Base-by-base conservation (phyloP, 1,284 basidiomycete species). In the Exsudoporus floridanus region DNA sequence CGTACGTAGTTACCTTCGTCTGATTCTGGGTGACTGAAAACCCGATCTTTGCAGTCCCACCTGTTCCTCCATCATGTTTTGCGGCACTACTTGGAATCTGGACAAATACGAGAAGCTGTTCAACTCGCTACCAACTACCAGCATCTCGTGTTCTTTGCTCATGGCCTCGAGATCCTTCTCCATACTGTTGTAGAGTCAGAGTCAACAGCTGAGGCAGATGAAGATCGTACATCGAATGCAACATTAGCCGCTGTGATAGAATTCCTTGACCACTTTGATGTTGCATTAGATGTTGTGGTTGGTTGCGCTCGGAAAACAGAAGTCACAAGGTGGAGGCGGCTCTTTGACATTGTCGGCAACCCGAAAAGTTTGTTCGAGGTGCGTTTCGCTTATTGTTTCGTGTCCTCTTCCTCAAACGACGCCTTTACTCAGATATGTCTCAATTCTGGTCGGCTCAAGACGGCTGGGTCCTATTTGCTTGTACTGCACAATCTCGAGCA, bases 301-400 rank as follows among this genome's bases (percentile, higher is more conserved):
- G 88, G 91, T 7, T 98, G 96, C 65, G 97, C 97, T 8, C 80
- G 97, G 44, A 99, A 99, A 75, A 99, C 94, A 4, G 97, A 99
- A 71, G 84, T 96, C 63, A 88, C 91, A 7, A 76, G 91, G 42
- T 99, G 97, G 97, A 81, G 80, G 33, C 81, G 87, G 53, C 74
- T 99, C 23, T 99, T 99, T 67, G 85, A 84, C 51, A 80, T 92
- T 16, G 94, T 97, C 5, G 97, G 97, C 2, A 88, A 86, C 60
- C 96, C 97, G 0, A 86, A 92, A 62, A 77, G 80, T 2, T 76
- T 99, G n/a, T 98, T 98, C 65, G 94, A 97, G 77, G 90, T 90
- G 65, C 33, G 74, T 61, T 39, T 44, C 37, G 30, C 27, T 36
- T 9, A 30, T 50, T 46, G 1, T 44, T 35, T 4, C 30, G 5